Evolutionary conservation across 495 filamentous ascomycete genomes (phyloP), one percentile per base, ranked within the genome.

Genomic region (Ramalina peruviana): DNA sequence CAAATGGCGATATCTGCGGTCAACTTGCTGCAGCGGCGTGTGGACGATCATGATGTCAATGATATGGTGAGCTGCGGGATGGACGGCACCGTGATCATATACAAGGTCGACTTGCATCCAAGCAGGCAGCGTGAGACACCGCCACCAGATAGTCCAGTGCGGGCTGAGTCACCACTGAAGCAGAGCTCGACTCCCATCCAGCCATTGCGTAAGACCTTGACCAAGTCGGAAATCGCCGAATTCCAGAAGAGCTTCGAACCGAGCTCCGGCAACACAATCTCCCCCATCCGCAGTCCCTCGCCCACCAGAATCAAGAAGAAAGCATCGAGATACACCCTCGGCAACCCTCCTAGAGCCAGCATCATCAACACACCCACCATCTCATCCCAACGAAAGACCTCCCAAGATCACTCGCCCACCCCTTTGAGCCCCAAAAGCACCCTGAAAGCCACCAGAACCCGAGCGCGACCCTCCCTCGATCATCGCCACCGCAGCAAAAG

Each of bases 1-100:
- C 92, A 98, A 60, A 93, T 86, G 0, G 83, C 87, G 39, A 81
- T 97, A 39, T 92, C 86, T 39, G 88, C 83, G 59, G 74, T 89
- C 36, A 71, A 79, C n/a, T 62, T 96, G 12, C 56, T 94, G 4
- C 82, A 86, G 54, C 57, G 54, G 25, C 53, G 56, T 12, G 67
- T 67, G 3, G 66, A 76, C 9, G 59, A 65, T 4, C 68, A 65
- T 36, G 39, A 57, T 16, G 30, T 44, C 5, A 48, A 58, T 37
- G 63, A 66, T 44, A 61, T 90, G 40, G 72, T 92, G 37, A 88
- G 81, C 52, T 82, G 84, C 26, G 87, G 86, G 16, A 78, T 84
- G 16, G 87, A 94, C 62, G 85, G 85, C 17, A 83, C 86, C 3
- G 79, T 92, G 48, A 92, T 92, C 83, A 80, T 88, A 19, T 92